These are phyloP conservation scores for Astrocystis sublimbata DNA, from an alignment of 495 filamentous ascomycete genomes.

Conservation along the genomic window DNA sequence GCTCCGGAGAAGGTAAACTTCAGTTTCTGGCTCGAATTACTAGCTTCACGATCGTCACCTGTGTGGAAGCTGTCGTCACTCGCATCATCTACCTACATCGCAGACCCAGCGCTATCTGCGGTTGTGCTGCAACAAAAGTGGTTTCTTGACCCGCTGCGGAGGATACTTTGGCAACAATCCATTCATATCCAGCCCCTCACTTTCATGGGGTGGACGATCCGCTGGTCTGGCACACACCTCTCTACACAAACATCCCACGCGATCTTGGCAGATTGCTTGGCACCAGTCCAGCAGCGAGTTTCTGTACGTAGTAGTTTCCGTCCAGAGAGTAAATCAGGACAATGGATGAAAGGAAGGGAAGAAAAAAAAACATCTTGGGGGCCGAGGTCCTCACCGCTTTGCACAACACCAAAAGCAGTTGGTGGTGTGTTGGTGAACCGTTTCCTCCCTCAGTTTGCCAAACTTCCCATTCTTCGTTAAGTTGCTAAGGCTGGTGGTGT, in stretches of 20 bases:
- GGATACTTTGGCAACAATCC: not conserved
- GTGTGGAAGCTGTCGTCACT: slow-evolving; percentile 3
- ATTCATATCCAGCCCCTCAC: slow-evolving; percentile 12
- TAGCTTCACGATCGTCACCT: slow-evolving; percentile 8
- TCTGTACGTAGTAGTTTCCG: no score
- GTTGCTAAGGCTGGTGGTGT: not conserved
- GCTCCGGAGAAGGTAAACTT: not conserved
- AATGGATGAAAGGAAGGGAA: no score
- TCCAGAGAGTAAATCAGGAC: no score
- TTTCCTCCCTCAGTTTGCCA: no score
- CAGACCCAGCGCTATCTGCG: slow-evolving; percentile 16
- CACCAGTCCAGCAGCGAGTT: not conserved
- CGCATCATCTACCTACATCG: not conserved
- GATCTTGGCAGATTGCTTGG: slow-evolving; percentile 15
- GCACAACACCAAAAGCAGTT: not conserved
- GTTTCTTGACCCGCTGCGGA: slow-evolving; percentile 13
- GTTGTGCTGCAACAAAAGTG: slow-evolving; percentile 6
- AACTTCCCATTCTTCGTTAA: no score
- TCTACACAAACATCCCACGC: slow-evolving; percentile 3
- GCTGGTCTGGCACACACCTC: slow-evolving; percentile 9
- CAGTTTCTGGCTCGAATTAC: not conserved
- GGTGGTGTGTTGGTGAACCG: not conserved
- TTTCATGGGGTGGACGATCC: slow-evolving; percentile 15
- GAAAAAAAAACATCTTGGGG: slow-evolving; percentile 4
- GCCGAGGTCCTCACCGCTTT: slow-evolving; percentile 2